Base-by-base conservation (phyloP, 2,329 filamentous ascomycete genomes). In the Scedosporium dehoogii region DNA sequence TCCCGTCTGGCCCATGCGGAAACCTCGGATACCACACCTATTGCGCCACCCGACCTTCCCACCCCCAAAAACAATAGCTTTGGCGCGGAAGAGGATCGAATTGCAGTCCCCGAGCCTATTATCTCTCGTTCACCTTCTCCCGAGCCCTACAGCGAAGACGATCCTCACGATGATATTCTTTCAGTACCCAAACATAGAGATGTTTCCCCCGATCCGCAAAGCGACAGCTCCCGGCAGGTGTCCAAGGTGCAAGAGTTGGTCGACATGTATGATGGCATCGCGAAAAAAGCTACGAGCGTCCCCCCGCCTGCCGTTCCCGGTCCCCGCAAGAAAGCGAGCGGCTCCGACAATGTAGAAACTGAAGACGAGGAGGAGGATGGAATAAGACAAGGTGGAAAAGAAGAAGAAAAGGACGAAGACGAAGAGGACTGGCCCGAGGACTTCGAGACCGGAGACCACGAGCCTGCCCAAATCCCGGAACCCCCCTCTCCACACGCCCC, bases 221-320 rank as follows among this genome's bases (percentile, higher is more conserved):
- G n/a, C 4, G 58, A 65, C 21, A 41, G 62, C n/a, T 63, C 62
- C 3, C 65, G 68, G 42, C 69, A 76, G 60, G 66, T 68, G 0
- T 79, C 77, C 6, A 82, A 79, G 64, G 79, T 83, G 2, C 78
- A 80, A 61, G 77, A 78, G 58, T 70, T 83, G 25, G 81, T 82
- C 38, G 75, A 75, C 23, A 76, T 79, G 72, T 82, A 76, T 58
- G 80, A 85, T 63, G 78, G 75, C 3, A 73, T 82, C 12, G 66
- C 71, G 0, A 73, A 66, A 60, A 62, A 62, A n/a, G 27, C 59
- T 12, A 51, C 59, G 51, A 23, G 23, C 25, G 44, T 23, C 6
- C 25, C 44, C 7, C 59, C 41, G 9, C 56, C 56, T 16, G 16
- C 12, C 23, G 6, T 38, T 4, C 29, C 56, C 23, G 53, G 6